Evolutionary conservation across 768 basidiomycete genomes (phyloP).

Genomic region (Daedaleopsis sinensis): DNA sequence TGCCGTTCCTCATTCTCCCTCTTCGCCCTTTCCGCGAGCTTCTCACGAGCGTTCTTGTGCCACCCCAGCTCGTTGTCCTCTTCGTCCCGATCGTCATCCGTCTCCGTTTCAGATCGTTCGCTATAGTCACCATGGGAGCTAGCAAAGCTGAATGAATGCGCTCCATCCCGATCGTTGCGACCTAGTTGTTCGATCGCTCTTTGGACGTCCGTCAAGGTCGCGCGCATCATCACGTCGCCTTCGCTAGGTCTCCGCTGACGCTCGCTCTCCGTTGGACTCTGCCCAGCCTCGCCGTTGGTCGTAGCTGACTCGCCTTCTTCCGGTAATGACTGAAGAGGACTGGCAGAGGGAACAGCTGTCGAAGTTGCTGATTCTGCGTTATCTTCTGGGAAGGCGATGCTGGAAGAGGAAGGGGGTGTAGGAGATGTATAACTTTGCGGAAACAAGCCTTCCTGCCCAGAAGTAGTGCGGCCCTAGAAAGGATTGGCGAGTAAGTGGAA

Average conservation of each 20-base stretch:
- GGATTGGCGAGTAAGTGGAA: conserved; percentile 19
- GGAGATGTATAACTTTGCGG: conserved; percentile 86
- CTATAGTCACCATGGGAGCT: conserved; percentile 58
- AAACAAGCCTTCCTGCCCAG: conserved; percentile 88
- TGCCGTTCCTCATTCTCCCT: conserved; percentile 61
- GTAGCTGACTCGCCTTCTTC: conserved; percentile 40
- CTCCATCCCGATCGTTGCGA: conserved; percentile 54
- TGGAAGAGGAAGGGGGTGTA: conserved; percentile 42
- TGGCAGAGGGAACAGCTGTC: conserved; percentile 26
- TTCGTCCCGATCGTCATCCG: conserved; percentile 55
- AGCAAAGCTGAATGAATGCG: conserved; percentile 77
- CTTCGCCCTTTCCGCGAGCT: conserved; percentile 71
- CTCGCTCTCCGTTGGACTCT: conserved; percentile 29
- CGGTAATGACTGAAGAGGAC: conserved; percentile 44
- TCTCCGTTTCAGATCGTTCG: conserved; percentile 47
- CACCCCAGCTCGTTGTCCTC: conserved; percentile 56
- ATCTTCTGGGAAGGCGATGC: conserved; percentile 26
- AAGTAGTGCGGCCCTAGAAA: conserved; percentile 77
- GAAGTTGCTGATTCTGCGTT: conserved; percentile 12
- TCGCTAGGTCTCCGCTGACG: conserved; percentile 15
- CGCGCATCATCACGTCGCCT: conserved; percentile 83
- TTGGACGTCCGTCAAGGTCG: conserved; percentile 89
- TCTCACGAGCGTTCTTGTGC: conserved; percentile 66
- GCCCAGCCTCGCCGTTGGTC: conserved; percentile 22
- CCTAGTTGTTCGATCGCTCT: conserved; percentile 88